Conservation (phyloP, 352 stramenopile genomes). For the Globisporangium yorkense region DNA sequence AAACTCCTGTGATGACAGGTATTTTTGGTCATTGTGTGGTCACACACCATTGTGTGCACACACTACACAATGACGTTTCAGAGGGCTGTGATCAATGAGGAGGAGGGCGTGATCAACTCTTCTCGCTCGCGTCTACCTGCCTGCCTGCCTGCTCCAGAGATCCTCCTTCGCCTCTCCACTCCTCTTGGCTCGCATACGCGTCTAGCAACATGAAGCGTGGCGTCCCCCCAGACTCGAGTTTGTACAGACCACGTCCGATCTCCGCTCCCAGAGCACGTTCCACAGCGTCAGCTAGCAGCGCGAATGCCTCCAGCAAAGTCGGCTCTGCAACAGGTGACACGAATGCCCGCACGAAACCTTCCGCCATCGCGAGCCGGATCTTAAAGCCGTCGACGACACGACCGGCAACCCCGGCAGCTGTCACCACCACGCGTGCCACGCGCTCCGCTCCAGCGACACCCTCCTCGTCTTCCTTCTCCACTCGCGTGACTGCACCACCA, state of each 20-base stretch:
- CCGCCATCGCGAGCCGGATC: neutral
- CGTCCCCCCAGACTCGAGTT: constrained; percentile 7
- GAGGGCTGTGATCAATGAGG: too few species aligned
- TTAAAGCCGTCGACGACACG: neutral
- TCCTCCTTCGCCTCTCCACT: too few species aligned
- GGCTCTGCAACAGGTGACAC: neutral
- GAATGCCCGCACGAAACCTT: neutral
- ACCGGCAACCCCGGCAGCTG: neutral
- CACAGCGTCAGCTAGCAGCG: neutral
- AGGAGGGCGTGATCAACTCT: too few species aligned
- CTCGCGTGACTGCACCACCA: neutral
- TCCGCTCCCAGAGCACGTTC: constrained; percentile 1
- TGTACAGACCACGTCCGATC: constrained; percentile 8
- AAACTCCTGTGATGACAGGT: too few species aligned
- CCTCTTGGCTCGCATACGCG: neutral
- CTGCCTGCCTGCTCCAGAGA: too few species aligned
- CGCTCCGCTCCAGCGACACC: neutral
- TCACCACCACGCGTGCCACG: neutral
- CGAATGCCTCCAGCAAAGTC: neutral
- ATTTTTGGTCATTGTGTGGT: too few species aligned
- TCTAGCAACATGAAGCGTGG: constrained; percentile 2
- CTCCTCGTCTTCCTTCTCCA: neutral
- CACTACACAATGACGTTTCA: too few species aligned
- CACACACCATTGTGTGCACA: too few species aligned
- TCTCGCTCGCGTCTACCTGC: too few species aligned